Evolutionary conservation across 768 basidiomycete species (phyloP).

Genomic region (Tricholoma sp.): DNA sequence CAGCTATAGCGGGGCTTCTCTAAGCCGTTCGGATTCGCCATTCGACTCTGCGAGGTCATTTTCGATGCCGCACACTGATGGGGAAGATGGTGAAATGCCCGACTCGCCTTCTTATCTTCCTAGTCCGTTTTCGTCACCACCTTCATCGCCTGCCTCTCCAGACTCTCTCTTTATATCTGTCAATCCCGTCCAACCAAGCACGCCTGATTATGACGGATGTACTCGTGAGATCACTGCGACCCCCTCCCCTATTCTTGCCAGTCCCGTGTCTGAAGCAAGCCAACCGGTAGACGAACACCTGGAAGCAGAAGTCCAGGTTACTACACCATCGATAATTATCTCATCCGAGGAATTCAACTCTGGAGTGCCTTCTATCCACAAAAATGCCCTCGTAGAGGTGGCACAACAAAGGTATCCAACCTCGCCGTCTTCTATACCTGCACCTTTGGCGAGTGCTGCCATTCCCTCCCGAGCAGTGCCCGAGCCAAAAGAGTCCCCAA

Average conservation of each 20-base stretch:
- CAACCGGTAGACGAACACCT: not conserved
- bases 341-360: conserved; percentile 10
- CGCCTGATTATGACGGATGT: not conserved
- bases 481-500: not conserved
- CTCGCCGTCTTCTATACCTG: conserved; percentile 1
- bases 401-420: no score
- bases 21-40: conserved; percentile 22
- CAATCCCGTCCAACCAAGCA: not conserved
- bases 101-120: conserved; percentile 19
- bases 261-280: not conserved
- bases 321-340: conserved; percentile 8
- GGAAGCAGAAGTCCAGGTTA: not conserved
- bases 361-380: not conserved
- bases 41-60: conserved; percentile 21
- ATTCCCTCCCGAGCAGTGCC: not conserved
- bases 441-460: not conserved
- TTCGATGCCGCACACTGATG: conserved; percentile 21
- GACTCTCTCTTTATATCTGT: not conserved
- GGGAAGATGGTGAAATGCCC: conserved; percentile 9
- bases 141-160: conserved; percentile 24
- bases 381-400: not conserved
- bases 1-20: conserved; percentile 22
- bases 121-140: conserved; percentile 22
- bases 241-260: not conserved
- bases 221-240: not conserved